Evolutionary conservation across 441 rosid species (phyloP), one percentile per base, ranked within the genome.

Genomic region (Viola pubescens): DNA sequence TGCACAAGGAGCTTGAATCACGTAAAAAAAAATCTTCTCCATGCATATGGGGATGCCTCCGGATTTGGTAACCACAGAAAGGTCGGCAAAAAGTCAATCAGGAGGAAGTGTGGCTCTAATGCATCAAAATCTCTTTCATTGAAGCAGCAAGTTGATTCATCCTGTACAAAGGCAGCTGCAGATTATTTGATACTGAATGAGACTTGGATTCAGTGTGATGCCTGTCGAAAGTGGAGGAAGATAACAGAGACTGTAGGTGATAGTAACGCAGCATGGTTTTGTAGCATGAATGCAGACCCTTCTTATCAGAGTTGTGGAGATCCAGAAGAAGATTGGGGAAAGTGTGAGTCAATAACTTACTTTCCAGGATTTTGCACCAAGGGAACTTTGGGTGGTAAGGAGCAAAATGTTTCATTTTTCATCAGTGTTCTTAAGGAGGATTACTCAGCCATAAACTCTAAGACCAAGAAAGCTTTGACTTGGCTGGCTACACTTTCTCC

Each of bases 211-310:
- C 98, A 92, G 77, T 89, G 98, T 49, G 94, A 92, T 77, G 79
- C 89, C 54, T 92, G 98, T 73, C 70, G 73, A 58, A 89, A 92
- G 77, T 92, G 98, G 98, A 89, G 97, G 79, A 87, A 81, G 79
- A 72, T 83, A 60, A 61, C 61, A 52, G 85, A 71, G 65, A 70
- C 67, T 61, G 64, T 69, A 46, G 77, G 77, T 67, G 75, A 79
- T 78, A 63, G 76, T 53, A 74, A 72, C 63, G 73, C 77, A 53
- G 87, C 90, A 55, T 92, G 98, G 97, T 89, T 87, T 76, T 92
- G 98, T 79, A 84, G 96, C 75, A 92, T 87, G 96, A 87, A 89
- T 75, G 54, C 63, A 61, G 86, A 92, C 64, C 75, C 83, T 63
- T 63, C 69, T 50, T 76, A 74, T 83, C 89, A 78, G 75, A 80